Conservation (phyloP, 139 green algal genomes). For the Trebouxia sp. region DNA sequence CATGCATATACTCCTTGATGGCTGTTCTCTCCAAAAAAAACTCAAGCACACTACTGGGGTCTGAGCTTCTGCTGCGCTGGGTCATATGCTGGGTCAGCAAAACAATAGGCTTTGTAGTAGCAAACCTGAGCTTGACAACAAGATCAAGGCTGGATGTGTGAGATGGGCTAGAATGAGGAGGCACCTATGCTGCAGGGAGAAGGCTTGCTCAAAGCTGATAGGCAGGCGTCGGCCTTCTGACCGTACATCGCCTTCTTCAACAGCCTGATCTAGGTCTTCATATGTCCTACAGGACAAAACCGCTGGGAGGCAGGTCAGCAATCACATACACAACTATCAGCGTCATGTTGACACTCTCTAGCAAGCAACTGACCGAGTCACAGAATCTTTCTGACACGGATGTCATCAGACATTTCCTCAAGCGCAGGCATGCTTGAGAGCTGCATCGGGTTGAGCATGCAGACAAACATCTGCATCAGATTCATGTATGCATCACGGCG, state of each 20-base stretch:
- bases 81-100: not conserved
- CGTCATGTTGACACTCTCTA: too few species aligned
- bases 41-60: not conserved
- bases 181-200: conserved; percentile 37
- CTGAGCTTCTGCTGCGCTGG: not conserved
- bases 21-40: not conserved
- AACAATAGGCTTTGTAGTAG: too few species aligned
- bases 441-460: too few species aligned
- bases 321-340: not conserved
- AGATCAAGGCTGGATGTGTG: not conserved
- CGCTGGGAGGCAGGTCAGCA: not conserved
- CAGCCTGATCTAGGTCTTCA: conserved; percentile 29
- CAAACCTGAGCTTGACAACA: not conserved
- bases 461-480: too few species aligned
- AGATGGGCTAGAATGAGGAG: too few species aligned
- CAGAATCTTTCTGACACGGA: too few species aligned
- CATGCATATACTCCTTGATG: not conserved
- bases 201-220: conserved; percentile 11
- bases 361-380: too few species aligned
- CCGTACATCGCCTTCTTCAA: not conserved
- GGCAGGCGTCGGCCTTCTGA: conserved; percentile 12
- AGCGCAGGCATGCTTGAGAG: too few species aligned
- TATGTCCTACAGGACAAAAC: conserved; percentile 20
- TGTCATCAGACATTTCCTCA: too few species aligned
- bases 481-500: too few species aligned